Conservation (phyloP, 2,329 filamentous ascomycete species). For the Beauveria sp. region DNA sequence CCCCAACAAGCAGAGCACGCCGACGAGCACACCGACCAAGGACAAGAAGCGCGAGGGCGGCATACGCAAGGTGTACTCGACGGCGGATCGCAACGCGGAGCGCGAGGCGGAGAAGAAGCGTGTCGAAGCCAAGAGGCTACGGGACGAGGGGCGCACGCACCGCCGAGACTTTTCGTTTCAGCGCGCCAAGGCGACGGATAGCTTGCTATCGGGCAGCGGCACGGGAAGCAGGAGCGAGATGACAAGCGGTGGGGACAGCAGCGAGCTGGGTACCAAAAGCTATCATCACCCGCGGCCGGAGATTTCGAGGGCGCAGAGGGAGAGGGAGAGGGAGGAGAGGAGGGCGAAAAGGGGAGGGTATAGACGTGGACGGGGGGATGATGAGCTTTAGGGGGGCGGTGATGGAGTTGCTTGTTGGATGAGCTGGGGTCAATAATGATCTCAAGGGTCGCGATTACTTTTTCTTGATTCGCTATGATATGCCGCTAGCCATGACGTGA, state of each 20-base stretch:
- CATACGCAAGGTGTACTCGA: slow-evolving; percentile 57
- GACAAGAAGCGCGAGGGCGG: slow-evolving; percentile 24
- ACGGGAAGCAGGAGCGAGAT: slow-evolving; percentile 33
- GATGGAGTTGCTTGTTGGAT: background rate
- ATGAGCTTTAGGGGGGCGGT: slow-evolving; percentile 14
- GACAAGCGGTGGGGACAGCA: slow-evolving; percentile 22
- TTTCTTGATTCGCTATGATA: too few relatives aligned
- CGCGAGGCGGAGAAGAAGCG: slow-evolving; percentile 48
- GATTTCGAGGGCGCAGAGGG: slow-evolving; percentile 29
- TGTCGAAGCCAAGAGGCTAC: slow-evolving; percentile 47
- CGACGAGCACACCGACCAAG: slow-evolving; percentile 46
- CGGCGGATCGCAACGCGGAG: slow-evolving; percentile 44
- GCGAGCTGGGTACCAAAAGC: slow-evolving; percentile 50
- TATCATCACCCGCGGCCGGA: slow-evolving; percentile 51
- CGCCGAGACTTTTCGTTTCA: slow-evolving; percentile 49
- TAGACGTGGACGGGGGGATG: slow-evolving; percentile 26
- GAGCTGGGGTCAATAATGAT: too few relatives aligned
- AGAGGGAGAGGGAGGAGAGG: slow-evolving; percentile 26
- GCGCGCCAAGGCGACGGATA: slow-evolving; percentile 32
- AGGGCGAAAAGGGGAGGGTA: slow-evolving; percentile 28
- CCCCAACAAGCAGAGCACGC: slow-evolving; percentile 48
- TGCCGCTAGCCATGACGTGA: background rate
- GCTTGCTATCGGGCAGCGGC: slow-evolving; percentile 21
- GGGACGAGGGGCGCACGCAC: slow-evolving; percentile 36
- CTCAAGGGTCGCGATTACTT: too few relatives aligned